Conservation (phyloP, 345 rosid genomes). For the Noccaea caerulescens region DNA sequence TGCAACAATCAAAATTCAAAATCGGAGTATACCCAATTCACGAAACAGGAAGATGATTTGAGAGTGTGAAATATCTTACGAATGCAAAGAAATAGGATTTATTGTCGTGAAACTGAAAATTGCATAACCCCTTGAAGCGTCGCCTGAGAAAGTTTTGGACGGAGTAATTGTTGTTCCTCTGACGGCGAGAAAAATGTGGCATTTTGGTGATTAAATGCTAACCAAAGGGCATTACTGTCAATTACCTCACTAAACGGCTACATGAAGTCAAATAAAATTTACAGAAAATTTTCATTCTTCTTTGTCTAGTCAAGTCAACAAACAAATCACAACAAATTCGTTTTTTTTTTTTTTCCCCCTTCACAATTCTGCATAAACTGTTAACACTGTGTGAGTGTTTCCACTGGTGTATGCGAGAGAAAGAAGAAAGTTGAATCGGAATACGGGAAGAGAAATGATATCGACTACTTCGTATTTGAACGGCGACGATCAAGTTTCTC, state of each 20-base stretch:
- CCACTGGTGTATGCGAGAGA: neutral
- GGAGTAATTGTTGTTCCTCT: neutral
- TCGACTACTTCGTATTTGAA: neutral
- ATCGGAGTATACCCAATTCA: neutral
- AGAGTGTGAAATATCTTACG: neutral
- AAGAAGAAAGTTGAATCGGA: neutral
- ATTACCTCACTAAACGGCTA: neutral
- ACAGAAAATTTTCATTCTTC: neutral
- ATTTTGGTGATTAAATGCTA: neutral
- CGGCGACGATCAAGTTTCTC: slow-evolving; percentile 1
- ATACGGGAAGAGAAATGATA: neutral
- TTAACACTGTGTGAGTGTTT: neutral
- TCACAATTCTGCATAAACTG: neutral
- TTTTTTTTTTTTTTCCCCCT: neutral
- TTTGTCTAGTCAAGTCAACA: neutral
- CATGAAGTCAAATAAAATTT: neutral
- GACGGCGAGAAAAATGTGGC: neutral
- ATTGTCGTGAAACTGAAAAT: neutral
- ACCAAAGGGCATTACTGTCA: neutral
- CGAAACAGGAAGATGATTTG: neutral
- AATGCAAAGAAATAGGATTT: neutral
- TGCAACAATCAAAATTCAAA: slow-evolving; percentile 14
- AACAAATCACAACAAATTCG: neutral
- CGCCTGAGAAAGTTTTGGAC: neutral
- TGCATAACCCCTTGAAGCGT: slow-evolving; percentile 14